phyloP scores from a whole-genome alignment of 2,329 filamentous ascomycete species.

The Pseudocercospora crystallina region DNA sequence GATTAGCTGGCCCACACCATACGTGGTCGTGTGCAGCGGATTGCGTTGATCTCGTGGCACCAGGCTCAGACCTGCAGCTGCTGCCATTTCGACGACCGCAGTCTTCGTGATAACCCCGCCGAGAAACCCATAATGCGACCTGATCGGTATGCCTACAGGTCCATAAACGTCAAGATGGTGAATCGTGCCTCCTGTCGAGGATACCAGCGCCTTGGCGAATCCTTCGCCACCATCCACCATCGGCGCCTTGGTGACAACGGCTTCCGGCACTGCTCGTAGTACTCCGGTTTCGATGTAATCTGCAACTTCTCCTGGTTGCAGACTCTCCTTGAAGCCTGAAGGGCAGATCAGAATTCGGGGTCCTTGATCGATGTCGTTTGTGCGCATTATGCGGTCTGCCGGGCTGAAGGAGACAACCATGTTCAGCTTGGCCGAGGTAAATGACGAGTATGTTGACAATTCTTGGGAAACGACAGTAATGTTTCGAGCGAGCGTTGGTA shows the following conservation, averaged over 20 bases:
- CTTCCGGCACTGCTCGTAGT: constrained; percentile 44
- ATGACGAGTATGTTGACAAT: not conserved
- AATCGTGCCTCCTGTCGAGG: constrained; percentile 44
- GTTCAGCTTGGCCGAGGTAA: not conserved
- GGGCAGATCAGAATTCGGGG: constrained; percentile 51
- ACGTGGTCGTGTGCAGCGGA: constrained; percentile 52
- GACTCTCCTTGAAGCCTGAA: constrained; percentile 56
- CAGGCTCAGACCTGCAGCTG: constrained; percentile 53
- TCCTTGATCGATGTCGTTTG: constrained; percentile 23
- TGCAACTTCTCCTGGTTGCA: constrained; percentile 50
- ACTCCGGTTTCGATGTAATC: constrained; percentile 53
- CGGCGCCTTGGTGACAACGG: constrained; percentile 49
- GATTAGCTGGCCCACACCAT: constrained; percentile 53
- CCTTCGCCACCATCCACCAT: constrained; percentile 57
- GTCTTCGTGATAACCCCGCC: constrained; percentile 36
- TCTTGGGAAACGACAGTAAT: constrained; percentile 11
- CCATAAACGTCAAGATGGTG: constrained; percentile 43
- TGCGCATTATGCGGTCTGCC: constrained; percentile 15
- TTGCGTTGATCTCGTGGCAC: constrained; percentile 48
- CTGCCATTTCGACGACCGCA: constrained; percentile 55
- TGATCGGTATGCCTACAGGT: constrained; percentile 43
- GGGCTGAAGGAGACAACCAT: constrained; percentile 15
- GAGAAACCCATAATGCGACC: constrained; percentile 51
- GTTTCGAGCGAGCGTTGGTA: constrained; percentile 4
- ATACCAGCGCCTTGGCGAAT: constrained; percentile 50